phyloP scores from a whole-genome alignment of 2,329 filamentous ascomycete genomes.

The Apiospora pterosperma region DNA sequence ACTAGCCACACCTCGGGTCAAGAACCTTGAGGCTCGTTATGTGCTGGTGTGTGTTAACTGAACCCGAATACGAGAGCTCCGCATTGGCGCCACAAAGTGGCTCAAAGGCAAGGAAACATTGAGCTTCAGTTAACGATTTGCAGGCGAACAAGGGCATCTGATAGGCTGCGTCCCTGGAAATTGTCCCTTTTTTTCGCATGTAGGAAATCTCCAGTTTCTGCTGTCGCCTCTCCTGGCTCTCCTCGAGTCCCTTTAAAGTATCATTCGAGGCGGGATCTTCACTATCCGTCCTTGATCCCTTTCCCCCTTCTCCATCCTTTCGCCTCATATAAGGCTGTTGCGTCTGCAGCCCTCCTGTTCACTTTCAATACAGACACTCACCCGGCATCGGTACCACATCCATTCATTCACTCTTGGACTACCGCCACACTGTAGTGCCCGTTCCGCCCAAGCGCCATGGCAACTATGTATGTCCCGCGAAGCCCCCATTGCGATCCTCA shows the following conservation, averaged over 20 bases:
- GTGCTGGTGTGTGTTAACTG: no score
- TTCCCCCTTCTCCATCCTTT: neutral
- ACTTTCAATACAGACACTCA: neutral
- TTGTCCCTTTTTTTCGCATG: conserved; percentile 3
- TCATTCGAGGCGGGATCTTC: conserved; percentile 5
- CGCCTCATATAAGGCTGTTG: conserved; percentile 3
- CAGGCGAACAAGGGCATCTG: neutral
- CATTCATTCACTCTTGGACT: neutral
- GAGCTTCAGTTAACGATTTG: neutral
- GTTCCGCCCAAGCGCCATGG: conserved; percentile 1
- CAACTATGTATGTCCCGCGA: neutral
- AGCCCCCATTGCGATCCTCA: neutral
- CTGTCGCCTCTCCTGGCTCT: neutral
- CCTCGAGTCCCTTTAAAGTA: neutral
- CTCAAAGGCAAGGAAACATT: neutral
- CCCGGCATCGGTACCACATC: neutral
- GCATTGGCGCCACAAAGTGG: neutral
- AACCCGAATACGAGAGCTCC: conserved; percentile 2
- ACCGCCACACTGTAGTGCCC: neutral
- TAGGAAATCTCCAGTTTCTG: conserved; percentile 1
- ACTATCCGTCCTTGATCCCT: neutral
- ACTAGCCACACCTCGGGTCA: neutral
- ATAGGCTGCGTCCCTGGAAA: conserved; percentile 1
- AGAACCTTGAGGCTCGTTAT: neutral
- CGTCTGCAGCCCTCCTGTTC: neutral